phyloP scores from a whole-genome alignment of 768 basidiomycete genomes.

The Psilocybe cyanescens region DNA sequence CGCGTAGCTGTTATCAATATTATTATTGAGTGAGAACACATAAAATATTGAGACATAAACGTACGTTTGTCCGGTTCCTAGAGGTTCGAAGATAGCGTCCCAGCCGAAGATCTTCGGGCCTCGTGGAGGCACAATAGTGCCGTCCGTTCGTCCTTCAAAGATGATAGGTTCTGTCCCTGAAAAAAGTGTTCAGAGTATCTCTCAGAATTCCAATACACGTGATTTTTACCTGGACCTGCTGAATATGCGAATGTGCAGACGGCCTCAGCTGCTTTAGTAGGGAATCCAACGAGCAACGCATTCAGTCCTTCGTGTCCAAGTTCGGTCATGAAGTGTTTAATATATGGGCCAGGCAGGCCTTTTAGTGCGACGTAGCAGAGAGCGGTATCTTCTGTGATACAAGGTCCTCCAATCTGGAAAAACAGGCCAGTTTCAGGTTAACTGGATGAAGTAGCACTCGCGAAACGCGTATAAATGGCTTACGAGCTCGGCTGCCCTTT shows the following conservation, averaged over 20 bases:
- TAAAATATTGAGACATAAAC: constrained; percentile 13
- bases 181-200: neutral
- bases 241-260: constrained; percentile 97
- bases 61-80: constrained; percentile 79
- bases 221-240: constrained; percentile 63
- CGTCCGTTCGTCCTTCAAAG: constrained; percentile 85
- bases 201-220: neutral
- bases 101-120: constrained; percentile 86
- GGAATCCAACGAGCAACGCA: constrained; percentile 76
- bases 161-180: constrained; percentile 68
- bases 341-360: constrained; percentile 95
- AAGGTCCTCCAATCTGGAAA: constrained; percentile 47
- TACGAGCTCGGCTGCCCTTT: constrained; percentile 81
- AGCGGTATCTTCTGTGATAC: constrained; percentile 91
- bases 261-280: constrained; percentile 80
- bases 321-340: constrained; percentile 87
- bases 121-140: constrained; percentile 85
- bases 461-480: constrained; percentile 18
- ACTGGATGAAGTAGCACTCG: neutral
- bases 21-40: neutral
- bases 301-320: constrained; percentile 93
- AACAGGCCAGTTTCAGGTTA: no score
- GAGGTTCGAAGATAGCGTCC: constrained; percentile 87
- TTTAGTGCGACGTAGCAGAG: constrained; percentile 88
- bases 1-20: constrained; percentile 55